These are phyloP conservation scores for Lipomyces yamadae DNA, from an alignment of 805 yeast genomes.

Conservation along the genomic window DNA sequence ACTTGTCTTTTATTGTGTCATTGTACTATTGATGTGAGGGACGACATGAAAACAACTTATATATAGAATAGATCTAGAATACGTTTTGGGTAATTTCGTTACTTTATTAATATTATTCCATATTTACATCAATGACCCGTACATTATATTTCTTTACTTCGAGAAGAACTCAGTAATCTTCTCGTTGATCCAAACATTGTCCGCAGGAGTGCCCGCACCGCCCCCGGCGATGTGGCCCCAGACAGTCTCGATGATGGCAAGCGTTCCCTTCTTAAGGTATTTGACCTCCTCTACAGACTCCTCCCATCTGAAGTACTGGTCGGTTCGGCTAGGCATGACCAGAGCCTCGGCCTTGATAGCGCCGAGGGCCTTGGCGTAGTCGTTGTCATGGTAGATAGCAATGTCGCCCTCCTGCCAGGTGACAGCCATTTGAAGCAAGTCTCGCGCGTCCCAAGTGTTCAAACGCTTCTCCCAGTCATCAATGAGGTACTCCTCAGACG, in stretches of 20 bases:
- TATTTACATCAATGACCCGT: too few relatives aligned
- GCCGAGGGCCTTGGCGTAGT: slow-evolving; percentile 29
- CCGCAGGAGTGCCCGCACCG: slow-evolving; percentile 34
- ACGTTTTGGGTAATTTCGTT: too few relatives aligned
- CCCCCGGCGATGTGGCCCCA: slow-evolving; percentile 39
- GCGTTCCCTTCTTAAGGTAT: slow-evolving; percentile 31
- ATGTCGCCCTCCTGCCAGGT: slow-evolving; percentile 39
- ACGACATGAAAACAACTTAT: too few relatives aligned
- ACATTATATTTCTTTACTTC: background rate
- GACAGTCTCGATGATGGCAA: slow-evolving; percentile 33
- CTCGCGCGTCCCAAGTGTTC: slow-evolving; percentile 35
- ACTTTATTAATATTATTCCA: too few relatives aligned
- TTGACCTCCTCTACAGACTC: slow-evolving; percentile 34
- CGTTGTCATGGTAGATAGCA: slow-evolving; percentile 34
- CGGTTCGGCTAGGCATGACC: slow-evolving; percentile 36
- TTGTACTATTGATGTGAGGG: too few relatives aligned
- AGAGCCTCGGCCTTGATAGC: slow-evolving; percentile 33
- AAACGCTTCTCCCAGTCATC: slow-evolving; percentile 36
- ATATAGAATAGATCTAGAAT: too few relatives aligned
- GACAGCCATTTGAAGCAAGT: slow-evolving; percentile 35
- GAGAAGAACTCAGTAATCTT: slow-evolving; percentile 25
- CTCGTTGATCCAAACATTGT: slow-evolving; percentile 31
- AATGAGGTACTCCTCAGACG: slow-evolving; percentile 34
- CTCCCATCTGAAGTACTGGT: slow-evolving; percentile 36
- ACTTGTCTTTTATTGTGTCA: too few relatives aligned